Percentiles rank a stretch among this genome's conserved stretches.
Conservation (phyloP, 805 yeast species). For the Vanderwaltozyma verrucispora region DNA sequence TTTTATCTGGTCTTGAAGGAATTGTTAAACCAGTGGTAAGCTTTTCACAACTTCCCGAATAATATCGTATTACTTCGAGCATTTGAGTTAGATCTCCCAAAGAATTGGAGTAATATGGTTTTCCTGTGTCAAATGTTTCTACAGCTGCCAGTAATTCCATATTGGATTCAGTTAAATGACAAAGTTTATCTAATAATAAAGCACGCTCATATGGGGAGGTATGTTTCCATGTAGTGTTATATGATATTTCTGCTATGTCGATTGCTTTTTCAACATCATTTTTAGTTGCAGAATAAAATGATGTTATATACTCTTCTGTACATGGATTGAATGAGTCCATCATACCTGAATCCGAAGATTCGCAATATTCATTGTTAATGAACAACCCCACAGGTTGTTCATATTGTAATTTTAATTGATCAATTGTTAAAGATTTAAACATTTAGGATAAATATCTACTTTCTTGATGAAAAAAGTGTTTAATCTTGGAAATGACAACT, state of each 20-base stretch:
- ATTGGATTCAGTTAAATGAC: constrained; percentile 43
- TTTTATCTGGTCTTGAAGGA: constrained; percentile 39
- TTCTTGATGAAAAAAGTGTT: too few relatives aligned
- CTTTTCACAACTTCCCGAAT: constrained; percentile 79
- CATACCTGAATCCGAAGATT: constrained; percentile 28
- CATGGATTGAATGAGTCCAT: constrained; percentile 41
- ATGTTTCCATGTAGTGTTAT: constrained; percentile 36
- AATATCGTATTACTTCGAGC: constrained; percentile 43
- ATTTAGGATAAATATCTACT: too few relatives aligned
- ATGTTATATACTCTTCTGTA: constrained; percentile 37
- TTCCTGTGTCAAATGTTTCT: constrained; percentile 52
- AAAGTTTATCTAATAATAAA: constrained; percentile 39
- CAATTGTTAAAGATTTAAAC: constrained; percentile 9
- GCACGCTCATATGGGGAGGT: constrained; percentile 43
- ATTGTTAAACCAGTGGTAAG: constrained; percentile 57
- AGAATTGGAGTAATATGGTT: constrained; percentile 39
- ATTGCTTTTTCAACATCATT: constrained; percentile 48
- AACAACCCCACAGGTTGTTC: constrained; percentile 54
- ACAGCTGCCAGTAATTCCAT: constrained; percentile 46
- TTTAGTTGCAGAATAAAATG: constrained; percentile 37
- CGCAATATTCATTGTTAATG: constrained; percentile 44
- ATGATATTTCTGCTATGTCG: constrained; percentile 37
- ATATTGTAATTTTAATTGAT: constrained; percentile 27
- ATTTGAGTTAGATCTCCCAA: constrained; percentile 46
- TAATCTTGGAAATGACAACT: too few relatives aligned